These are phyloP conservation scores for Lyophyllum decastes DNA, from an alignment of 768 basidiomycete species.

Conservation along the genomic window DNA sequence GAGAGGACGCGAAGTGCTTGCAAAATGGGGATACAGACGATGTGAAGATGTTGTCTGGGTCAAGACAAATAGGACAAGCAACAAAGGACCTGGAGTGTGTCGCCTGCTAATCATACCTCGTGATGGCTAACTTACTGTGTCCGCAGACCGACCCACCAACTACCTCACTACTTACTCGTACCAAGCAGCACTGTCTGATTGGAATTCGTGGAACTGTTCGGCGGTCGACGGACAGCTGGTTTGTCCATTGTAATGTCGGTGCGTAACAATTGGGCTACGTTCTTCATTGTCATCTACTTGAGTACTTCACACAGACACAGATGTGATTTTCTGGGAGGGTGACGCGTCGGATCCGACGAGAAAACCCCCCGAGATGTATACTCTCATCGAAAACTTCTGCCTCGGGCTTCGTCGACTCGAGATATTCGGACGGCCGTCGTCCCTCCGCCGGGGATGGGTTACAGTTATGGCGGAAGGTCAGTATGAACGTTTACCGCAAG, in stretches of 20 bases:
- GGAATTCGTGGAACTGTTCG: conserved; percentile 97
- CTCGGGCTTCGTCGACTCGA: conserved; percentile 91
- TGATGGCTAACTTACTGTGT: conserved; percentile 10
- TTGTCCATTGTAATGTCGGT: conserved; percentile 98
- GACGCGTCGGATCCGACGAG: conserved; percentile 79
- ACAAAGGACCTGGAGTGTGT: conserved; percentile 76
- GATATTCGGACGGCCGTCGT: conserved; percentile 76
- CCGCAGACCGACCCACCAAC: conserved; percentile 81
- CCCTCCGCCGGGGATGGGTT: conserved; percentile 88
- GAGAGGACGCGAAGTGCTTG: conserved; percentile 85
- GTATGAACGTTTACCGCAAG: conserved; percentile 47
- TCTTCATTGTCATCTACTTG: conserved; percentile 1
- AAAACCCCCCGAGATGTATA: conserved; percentile 95
- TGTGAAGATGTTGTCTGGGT: conserved; percentile 99
- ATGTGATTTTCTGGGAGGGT: conserved; percentile 96
- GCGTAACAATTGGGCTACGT: conserved; percentile 25
- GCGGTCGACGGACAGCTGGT: conserved; percentile 91
- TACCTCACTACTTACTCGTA: conserved; percentile 81
- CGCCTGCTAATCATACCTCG: not conserved
- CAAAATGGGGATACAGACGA: conserved; percentile 91
- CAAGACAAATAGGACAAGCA: conserved; percentile 79
- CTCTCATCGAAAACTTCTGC: conserved; percentile 96
- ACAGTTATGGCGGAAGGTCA: conserved; percentile 74
- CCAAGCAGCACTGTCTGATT: conserved; percentile 96
- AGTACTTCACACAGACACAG: conserved; percentile 67